Conservation (phyloP, 192 early-diverging fungal species). For the Entomortierella chlamydospora region DNA sequence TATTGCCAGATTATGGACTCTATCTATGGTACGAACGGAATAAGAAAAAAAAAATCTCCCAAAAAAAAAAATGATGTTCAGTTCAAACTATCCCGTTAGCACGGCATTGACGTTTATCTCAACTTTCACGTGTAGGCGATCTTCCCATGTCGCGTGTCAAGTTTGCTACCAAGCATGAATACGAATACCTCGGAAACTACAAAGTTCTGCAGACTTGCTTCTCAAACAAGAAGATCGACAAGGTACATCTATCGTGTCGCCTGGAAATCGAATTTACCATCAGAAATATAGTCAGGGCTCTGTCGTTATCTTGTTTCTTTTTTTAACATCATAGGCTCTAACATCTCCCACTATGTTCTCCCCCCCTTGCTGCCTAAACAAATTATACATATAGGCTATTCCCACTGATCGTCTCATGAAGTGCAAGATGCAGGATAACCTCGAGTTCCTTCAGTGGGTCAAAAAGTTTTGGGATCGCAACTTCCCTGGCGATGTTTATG, state of each 20-base stretch:
- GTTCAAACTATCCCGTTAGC: no score
- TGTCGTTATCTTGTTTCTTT: neutral
- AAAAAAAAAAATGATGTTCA: no score
- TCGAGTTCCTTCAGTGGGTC: slow-evolving; percentile 98
- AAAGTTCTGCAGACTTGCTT: slow-evolving; percentile 93
- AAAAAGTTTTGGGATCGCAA: slow-evolving; percentile 94
- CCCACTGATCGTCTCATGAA: slow-evolving; percentile 92
- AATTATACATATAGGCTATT: slow-evolving; percentile 64
- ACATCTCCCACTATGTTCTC: no score
- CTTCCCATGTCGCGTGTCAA: slow-evolving; percentile 92
- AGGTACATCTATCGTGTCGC: slow-evolving; percentile 59
- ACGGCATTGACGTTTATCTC: no score
- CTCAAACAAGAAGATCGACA: slow-evolving; percentile 92
- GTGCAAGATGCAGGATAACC: slow-evolving; percentile 98
- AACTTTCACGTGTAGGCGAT: slow-evolving; percentile 63
- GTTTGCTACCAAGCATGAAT: slow-evolving; percentile 94
- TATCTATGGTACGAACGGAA: slow-evolving; percentile 65
- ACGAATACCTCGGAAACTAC: slow-evolving; percentile 96
- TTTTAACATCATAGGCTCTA: slow-evolving; percentile 1
- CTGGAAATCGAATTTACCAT: no score
- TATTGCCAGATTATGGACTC: slow-evolving; percentile 81
- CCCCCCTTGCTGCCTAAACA: neutral
- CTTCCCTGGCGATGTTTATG: slow-evolving; percentile 86
- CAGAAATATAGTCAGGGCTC: neutral
- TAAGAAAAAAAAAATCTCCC: neutral